These are phyloP conservation scores for Claviceps monticola DNA, from an alignment of 2,329 filamentous ascomycete genomes.

Conservation along the genomic window DNA sequence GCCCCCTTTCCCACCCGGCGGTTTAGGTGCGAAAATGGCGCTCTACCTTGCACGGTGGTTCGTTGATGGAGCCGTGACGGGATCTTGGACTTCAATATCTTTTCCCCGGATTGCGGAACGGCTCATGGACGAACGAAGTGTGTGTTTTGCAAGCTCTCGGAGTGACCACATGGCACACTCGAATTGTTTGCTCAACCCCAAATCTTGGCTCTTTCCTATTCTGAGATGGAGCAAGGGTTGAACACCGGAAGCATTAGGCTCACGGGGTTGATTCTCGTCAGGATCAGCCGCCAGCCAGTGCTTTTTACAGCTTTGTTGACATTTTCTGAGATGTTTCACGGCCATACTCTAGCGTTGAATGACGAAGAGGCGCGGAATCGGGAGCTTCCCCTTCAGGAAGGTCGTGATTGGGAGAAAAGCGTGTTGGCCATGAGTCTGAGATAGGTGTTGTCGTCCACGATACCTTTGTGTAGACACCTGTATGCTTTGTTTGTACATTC, in stretches of 20 bases:
- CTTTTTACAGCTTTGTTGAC: constrained; percentile 1
- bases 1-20: no score
- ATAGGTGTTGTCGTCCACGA: neutral
- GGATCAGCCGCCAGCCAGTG: neutral
- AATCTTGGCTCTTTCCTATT: neutral
- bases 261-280: neutral
- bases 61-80: no score
- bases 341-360: neutral
- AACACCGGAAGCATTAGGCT: no score
- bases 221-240: neutral
- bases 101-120: no score
- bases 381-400: constrained; percentile 9
- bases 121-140: no score
- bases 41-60: no score
- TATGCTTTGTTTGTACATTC: no score
- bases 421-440: neutral
- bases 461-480: neutral
- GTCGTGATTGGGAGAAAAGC: constrained; percentile 1
- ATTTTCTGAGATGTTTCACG: neutral
- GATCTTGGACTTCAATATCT: no score
- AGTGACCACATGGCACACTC: no score
- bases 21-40: no score
- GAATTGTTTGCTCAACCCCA: no score
- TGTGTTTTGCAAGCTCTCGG: no score
- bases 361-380: neutral